Evolutionary conservation across 2,329 filamentous ascomycete genomes (phyloP), one percentile per base, ranked within the genome.

Genomic region (Botrytis paeoniae): DNA sequence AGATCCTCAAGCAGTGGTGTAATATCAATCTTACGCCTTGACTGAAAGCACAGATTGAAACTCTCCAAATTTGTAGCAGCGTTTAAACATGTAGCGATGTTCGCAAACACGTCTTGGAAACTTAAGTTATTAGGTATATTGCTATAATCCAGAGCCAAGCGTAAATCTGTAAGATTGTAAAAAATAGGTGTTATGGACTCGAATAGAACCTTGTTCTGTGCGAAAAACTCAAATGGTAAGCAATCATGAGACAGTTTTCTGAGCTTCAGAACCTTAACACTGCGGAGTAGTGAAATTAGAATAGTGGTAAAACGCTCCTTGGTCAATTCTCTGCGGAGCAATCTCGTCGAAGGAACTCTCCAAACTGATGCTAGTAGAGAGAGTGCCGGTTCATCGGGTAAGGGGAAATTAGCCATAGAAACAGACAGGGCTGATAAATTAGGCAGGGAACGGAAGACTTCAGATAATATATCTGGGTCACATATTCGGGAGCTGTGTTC

Each of bases 221-320:
- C 74, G 63, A 79, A 79, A 73, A 79, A 79, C 61, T 80, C 78
- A 63, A 80, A 77, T 4, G 79, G 78, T 14, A 80, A 69, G 12
- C 76, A 71, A 69, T 80, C 79, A 57, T 80, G 79, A 7, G 74
- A 74, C 29, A 80, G 65, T 4, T 45, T 70, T 39, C 68, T 72
- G 18, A 80, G 57, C 37, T 68, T 57, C 41, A 51, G 29, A n/a
- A n/a, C 20, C 4, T 29, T 32, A 48, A 74, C 45, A 2, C 43
- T 74, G 29, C 59, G 59, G 16, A 71, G 37, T 20, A 35, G 43
- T 43, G 12, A 78, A 10, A 43, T 43, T 7, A 79, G 64, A 35
- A 80, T 73, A 20, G 59, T 71, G 16, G 72, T 76, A 57, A 79
- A 78, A 14, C 78, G 74, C 29, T 78, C 74, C 4, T 69, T 75